Conservation (phyloP, 2,329 filamentous ascomycete genomes). For the Fusarium newnesense region DNA sequence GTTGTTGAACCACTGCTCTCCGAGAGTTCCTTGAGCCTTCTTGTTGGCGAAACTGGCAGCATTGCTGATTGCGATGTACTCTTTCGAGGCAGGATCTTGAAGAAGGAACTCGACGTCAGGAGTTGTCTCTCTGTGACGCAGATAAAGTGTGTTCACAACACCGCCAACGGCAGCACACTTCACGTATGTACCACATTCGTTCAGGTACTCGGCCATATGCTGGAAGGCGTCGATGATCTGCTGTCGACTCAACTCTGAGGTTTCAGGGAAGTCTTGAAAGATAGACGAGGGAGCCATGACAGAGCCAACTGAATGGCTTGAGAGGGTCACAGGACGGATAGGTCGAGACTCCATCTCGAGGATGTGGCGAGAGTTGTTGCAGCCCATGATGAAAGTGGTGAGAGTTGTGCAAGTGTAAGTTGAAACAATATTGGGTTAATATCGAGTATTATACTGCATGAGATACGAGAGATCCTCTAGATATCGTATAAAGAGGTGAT, state of each 20-base stretch:
- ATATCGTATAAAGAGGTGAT: constrained; percentile 11
- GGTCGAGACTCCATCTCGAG: constrained; percentile 35
- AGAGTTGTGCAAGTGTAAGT: neutral
- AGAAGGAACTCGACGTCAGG: constrained; percentile 40
- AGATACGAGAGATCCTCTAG: neutral
- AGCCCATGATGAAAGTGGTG: constrained; percentile 27
- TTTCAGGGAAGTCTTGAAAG: constrained; percentile 28
- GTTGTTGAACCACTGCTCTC: constrained; percentile 38
- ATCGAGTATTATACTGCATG: neutral
- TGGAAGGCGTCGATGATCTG: constrained; percentile 30
- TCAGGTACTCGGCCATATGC: constrained; percentile 36
- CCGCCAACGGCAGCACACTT: constrained; percentile 32
- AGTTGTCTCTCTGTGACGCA: constrained; percentile 30
- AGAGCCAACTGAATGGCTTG: constrained; percentile 31
- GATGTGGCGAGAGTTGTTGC: constrained; percentile 31
- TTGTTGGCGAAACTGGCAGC: constrained; percentile 36
- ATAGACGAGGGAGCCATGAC: constrained; percentile 25
- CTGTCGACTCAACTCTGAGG: constrained; percentile 19
- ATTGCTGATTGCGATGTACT: constrained; percentile 18
- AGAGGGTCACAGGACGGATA: constrained; percentile 30
- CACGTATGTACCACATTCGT: constrained; percentile 22
- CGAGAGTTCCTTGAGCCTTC: constrained; percentile 24
- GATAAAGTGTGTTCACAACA: constrained; percentile 37
- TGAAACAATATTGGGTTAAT: neutral
- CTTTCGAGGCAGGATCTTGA: constrained; percentile 19